phyloP scores from a whole-genome alignment of 768 basidiomycete genomes.

The Leccinum ochraceum region DNA sequence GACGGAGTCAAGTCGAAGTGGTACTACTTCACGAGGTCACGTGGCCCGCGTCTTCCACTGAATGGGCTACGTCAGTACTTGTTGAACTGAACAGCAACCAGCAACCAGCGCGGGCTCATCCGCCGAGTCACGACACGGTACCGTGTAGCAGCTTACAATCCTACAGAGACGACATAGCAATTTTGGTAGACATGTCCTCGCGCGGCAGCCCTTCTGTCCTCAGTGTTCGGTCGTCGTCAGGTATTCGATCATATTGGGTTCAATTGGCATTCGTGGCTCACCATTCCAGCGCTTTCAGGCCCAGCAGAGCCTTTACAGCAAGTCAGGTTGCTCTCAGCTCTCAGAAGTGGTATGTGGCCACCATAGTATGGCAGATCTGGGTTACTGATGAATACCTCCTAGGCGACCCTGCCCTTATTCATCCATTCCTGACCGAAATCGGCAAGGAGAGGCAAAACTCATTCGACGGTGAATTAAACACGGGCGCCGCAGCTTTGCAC shows the following conservation, averaged over 20 bases:
- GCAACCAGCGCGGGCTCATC: neutral
- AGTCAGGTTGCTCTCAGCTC: conserved; percentile 63
- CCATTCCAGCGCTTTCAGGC: conserved; percentile 14
- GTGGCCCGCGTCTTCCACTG: conserved; percentile 2
- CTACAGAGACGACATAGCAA: neutral
- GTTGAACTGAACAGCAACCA: conserved; percentile 14
- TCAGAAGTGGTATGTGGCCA: conserved; percentile 54
- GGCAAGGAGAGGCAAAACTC: conserved; percentile 60
- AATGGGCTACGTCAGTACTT: conserved; percentile 1
- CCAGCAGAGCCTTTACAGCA: conserved; percentile 53
- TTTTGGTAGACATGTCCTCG: conserved; percentile 21
- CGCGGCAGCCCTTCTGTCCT: conserved; percentile 17
- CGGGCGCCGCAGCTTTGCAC: conserved; percentile 75
- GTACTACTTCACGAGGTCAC: conserved; percentile 9
- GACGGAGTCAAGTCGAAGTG: too few relatives aligned
- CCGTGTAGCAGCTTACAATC: neutral
- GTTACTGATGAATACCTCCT: neutral
- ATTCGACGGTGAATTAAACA: conserved; percentile 51
- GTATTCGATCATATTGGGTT: conserved; percentile 6
- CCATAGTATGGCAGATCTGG: neutral
- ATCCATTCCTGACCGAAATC: conserved; percentile 79
- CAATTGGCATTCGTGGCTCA: conserved; percentile 8
- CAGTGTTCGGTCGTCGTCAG: conserved; percentile 19
- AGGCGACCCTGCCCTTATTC: conserved; percentile 81
- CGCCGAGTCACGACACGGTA: neutral